Evolutionary conservation across 257 asterid genomes (phyloP).

Genomic region (Solanum stenotomum): DNA sequence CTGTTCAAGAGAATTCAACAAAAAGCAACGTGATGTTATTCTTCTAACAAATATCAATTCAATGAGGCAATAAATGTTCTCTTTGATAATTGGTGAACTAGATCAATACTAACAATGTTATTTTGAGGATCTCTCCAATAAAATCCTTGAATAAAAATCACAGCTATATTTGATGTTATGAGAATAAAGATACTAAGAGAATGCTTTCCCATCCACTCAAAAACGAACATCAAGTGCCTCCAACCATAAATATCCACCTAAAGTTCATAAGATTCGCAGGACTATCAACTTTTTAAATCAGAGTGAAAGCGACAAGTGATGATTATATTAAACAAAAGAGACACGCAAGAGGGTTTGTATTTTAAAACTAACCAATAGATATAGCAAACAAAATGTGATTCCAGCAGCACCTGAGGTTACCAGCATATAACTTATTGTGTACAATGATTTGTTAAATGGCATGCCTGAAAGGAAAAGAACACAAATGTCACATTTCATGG

Average conservation of each 20-base stretch:
- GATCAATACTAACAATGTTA: constrained; percentile 49
- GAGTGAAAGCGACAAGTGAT: not conserved
- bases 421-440: constrained; percentile 63
- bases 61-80: not conserved
- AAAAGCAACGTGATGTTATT: not conserved
- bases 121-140: constrained; percentile 52
- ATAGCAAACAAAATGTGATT: constrained; percentile 62
- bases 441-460: constrained; percentile 72
- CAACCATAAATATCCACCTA: constrained; percentile 77
- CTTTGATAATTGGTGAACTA: not conserved
- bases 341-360: not conserved
- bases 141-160: constrained; percentile 62
- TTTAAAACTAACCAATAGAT: constrained; percentile 36
- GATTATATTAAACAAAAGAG: not conserved
- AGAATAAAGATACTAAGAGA: constrained; percentile 57
- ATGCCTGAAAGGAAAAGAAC: constrained; percentile 31
- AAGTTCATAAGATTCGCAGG: not conserved
- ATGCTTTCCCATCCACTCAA: constrained; percentile 82
- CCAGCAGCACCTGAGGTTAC: constrained; percentile 75
- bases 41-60: not conserved
- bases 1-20: constrained; percentile 15
- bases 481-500: not conserved
- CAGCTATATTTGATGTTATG: constrained; percentile 56
- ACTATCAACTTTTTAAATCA: not conserved
- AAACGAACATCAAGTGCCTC: constrained; percentile 35